Evolutionary conservation across 2,329 filamentous ascomycete species (phyloP).

Genomic region (Fusarium austroafricanum): DNA sequence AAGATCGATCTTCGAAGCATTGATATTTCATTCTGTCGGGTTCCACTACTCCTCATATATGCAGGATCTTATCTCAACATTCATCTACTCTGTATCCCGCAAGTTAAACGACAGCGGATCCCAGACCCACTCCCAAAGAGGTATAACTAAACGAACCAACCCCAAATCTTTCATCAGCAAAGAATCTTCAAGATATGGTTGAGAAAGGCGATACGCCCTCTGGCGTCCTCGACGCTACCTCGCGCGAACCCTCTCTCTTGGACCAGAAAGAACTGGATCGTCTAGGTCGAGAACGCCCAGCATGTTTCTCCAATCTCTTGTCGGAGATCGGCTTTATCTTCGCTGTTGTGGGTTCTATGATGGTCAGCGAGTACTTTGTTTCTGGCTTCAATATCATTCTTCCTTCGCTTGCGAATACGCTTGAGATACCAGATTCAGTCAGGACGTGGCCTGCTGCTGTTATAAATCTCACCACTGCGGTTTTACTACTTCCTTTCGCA

Average conservation of each 20-base stretch:
- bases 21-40: no score
- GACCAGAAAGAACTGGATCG: conserved; percentile 62
- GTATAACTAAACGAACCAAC: not conserved
- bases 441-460: conserved; percentile 74
- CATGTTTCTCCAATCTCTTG: conserved; percentile 62
- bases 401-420: conserved; percentile 69
- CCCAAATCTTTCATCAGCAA: not conserved
- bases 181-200: not conserved
- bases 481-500: conserved; percentile 72
- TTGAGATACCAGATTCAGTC: conserved; percentile 71
- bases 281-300: conserved; percentile 71
- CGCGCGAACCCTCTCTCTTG: not conserved
- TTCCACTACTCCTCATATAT: no score
- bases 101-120: not conserved
- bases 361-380: conserved; percentile 78
- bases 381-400: conserved; percentile 81
- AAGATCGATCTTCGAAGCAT: no score
- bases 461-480: conserved; percentile 68
- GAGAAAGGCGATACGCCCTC: not conserved
- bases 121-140: not conserved
- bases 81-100: no score
- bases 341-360: conserved; percentile 71
- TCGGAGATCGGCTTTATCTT: conserved; percentile 73
- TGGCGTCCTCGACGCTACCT: conserved; percentile 4
- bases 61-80: not conserved